Evolutionary conservation across 352 stramenopile species (phyloP).

Genomic region (Nothophytophthora sp.): DNA sequence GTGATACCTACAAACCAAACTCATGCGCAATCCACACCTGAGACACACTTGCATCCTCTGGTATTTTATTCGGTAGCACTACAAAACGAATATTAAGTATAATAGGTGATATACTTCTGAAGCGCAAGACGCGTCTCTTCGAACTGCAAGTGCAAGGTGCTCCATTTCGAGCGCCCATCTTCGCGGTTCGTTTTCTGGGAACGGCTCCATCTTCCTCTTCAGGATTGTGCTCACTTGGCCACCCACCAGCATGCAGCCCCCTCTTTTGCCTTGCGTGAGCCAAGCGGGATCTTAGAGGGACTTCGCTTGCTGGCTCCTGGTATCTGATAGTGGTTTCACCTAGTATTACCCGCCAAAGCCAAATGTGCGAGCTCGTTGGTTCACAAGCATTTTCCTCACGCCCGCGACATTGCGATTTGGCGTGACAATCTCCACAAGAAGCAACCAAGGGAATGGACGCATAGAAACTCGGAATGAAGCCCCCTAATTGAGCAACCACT

Average conservation of each 20-base stretch:
- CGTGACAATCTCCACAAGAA: constrained; percentile 13
- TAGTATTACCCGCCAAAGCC: not conserved
- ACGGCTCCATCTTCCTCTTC: not conserved
- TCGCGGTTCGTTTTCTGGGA: constrained; percentile 24
- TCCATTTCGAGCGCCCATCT: too few species aligned
- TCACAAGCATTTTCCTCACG: not conserved
- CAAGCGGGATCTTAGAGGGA: too few species aligned
- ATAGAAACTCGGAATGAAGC: constrained; percentile 14
- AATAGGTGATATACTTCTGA: constrained; percentile 7
- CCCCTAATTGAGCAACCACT: not conserved
- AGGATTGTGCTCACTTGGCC: too few species aligned
- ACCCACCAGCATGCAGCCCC: too few species aligned
- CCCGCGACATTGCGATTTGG: not conserved
- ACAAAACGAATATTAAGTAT: not conserved
- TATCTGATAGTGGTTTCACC: not conserved
- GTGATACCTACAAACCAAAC: too few species aligned
- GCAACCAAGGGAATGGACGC: too few species aligned
- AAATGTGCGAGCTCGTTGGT: too few species aligned
- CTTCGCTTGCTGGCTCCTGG: not conserved
- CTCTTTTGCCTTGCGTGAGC: too few species aligned
- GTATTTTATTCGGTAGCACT: too few species aligned
- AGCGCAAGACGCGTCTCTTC: constrained; percentile 14
- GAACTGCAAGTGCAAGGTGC: too few species aligned
- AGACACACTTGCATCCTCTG: too few species aligned
- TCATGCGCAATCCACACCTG: too few species aligned